phyloP scores from a whole-genome alignment of 352 stramenopile genomes.

The Phytophthora tentaculata region DNA sequence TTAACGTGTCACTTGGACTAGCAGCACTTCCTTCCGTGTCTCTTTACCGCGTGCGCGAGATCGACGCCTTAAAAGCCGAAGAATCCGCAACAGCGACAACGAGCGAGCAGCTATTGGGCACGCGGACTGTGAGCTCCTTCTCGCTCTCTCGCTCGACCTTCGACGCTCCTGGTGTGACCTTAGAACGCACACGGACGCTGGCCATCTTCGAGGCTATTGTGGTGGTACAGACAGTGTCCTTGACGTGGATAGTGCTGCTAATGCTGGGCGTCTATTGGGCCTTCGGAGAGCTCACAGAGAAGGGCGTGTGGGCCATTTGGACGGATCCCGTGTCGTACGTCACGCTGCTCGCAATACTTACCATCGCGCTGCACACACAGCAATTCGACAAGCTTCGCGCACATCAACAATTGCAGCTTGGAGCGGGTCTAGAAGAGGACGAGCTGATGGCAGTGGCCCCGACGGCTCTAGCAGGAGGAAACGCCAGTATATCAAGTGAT shows the following conservation, averaged over 20 bases:
- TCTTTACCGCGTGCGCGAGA: conserved; percentile 44
- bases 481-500: not conserved
- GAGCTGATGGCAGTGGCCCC: conserved; percentile 39
- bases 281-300: conserved; percentile 52
- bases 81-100: conserved; percentile 4
- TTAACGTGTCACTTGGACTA: conserved; percentile 66
- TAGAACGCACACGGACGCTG: conserved; percentile 62
- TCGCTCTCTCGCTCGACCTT: conserved; percentile 60
- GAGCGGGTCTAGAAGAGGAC: conserved; percentile 57
- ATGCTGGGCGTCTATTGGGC: conserved; percentile 52
- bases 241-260: conserved; percentile 58
- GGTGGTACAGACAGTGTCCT: conserved; percentile 60
- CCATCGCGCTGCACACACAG: conserved; percentile 62
- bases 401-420: conserved; percentile 72
- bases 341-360: conserved; percentile 42
- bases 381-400: conserved; percentile 70
- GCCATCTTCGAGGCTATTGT: conserved; percentile 72
- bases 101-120: conserved; percentile 26
- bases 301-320: conserved; percentile 41
- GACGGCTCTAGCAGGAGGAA: conserved; percentile 20
- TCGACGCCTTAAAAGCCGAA: not conserved
- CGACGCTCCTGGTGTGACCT: conserved; percentile 38
- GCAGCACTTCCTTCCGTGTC: conserved; percentile 52
- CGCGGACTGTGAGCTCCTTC: conserved; percentile 48
- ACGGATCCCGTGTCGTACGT: conserved; percentile 34